Evolutionary conservation across 805 yeast species (phyloP).

Genomic region (Spathaspora hagerdaliae): DNA sequence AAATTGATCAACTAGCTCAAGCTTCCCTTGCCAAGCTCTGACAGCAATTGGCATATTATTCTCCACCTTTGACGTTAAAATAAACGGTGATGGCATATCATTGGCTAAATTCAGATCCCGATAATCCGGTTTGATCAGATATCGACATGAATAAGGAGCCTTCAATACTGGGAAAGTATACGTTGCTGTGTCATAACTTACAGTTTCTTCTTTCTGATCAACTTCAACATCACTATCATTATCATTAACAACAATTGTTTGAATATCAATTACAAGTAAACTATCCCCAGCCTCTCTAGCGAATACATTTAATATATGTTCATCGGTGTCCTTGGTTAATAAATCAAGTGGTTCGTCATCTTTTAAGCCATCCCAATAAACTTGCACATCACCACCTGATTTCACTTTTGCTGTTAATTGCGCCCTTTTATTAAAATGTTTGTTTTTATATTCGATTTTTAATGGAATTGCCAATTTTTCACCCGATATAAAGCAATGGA

Average conservation of each 20-base stretch:
- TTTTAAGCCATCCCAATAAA: conserved; percentile 32
- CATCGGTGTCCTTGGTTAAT: conserved; percentile 3
- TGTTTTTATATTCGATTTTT: conserved; percentile 5
- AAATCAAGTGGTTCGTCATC: conserved; percentile 37
- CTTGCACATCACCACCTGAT: conserved; percentile 13
- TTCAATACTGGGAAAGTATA: conserved; percentile 20
- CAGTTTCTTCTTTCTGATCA: conserved; percentile 10
- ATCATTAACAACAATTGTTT: conserved; percentile 18
- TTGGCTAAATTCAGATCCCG: conserved; percentile 15
- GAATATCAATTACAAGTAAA: conserved; percentile 16
- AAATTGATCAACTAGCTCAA: conserved; percentile 6
- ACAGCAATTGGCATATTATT: conserved; percentile 27
- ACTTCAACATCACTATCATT: conserved; percentile 10
- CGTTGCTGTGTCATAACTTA: conserved; percentile 21
- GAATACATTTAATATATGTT: conserved; percentile 15
- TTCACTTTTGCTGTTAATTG: conserved; percentile 7
- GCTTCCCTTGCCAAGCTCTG: conserved; percentile 26
- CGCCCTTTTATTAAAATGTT: conserved; percentile 2
- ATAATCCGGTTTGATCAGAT: conserved; percentile 23
- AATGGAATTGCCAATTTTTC: conserved; percentile 3
- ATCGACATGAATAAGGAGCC: conserved; percentile 18
- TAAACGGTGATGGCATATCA: conserved; percentile 38
- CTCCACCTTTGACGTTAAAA: conserved; percentile 16
- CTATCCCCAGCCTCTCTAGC: background rate
- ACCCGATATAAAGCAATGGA: conserved; percentile 1